Evolutionary conservation across 257 asterid species (phyloP), one percentile per base, ranked within the genome.

Genomic region (Solanum sitiens): DNA sequence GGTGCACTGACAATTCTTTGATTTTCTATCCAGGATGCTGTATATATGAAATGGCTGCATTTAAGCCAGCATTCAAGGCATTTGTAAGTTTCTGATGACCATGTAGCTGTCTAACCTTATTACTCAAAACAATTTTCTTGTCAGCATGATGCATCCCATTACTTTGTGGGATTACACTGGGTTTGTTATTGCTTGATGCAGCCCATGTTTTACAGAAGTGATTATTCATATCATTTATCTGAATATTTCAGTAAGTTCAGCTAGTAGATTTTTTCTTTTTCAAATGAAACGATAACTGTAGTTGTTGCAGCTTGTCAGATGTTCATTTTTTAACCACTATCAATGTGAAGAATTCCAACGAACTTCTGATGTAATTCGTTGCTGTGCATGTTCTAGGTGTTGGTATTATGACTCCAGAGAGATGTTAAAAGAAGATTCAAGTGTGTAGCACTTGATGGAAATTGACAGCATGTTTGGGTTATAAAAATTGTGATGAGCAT

Each of bases 51-150:
- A 95, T 95, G 99, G 87, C 98, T 74, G 93, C 98, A 65, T 95
- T 93, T 87, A 95, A 94, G 91, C 97, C 99, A 23, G 98, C 98
- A 90, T 96, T 96, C 96, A 96, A 96, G 94, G 98, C 98, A 89
- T 96, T 96, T 87, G 99, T 96, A 93, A 94, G 99, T 93, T 88
- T 86, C 91, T 91, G 33, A 27, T 45, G 76, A 68, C 77, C 44
- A 50, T 47, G 70, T 80, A 18, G 37, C 30, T 50, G 44, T 23
- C 44, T 80, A 18, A 50, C 85, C 85, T 77, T 30, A 18, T 30
- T 80, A 50, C 85, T 47, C 4, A 20, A 80, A 33, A 33, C 39
- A 20, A 47, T 47, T 47, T 21, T 16, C 65, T 27, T 27, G 44
- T 18, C 85, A 80, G 68, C 68, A 47, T 47, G 39, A 76, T 53